A percentile compares a stretch with the other conserved stretches of the same genome.
Evolutionary conservation across 345 rosid genomes (phyloP).

Genomic region (Moricandia arvensis): DNA sequence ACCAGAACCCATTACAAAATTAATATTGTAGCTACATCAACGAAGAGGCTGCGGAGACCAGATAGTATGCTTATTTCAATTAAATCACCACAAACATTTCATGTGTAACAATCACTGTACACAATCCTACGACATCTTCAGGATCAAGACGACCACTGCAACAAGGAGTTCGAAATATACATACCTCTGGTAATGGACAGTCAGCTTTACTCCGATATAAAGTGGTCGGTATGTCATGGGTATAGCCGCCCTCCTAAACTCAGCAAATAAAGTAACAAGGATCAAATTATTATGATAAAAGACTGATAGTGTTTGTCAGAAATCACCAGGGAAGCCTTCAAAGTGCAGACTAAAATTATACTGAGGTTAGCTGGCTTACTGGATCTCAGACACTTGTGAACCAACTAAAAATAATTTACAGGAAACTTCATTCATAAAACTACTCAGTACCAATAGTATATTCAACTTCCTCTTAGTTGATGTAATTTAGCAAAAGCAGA

Average conservation of each 20-base stretch:
- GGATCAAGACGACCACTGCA: slow-evolving; percentile 19
- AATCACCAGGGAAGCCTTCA: neutral
- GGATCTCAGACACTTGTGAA: neutral
- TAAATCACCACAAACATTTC: neutral
- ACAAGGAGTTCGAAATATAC: slow-evolving; percentile 14
- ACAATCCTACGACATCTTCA: slow-evolving; percentile 12
- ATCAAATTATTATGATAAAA: neutral
- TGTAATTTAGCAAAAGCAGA: neutral
- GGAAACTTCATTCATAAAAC: neutral
- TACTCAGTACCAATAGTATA: neutral
- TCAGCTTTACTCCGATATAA: slow-evolving; percentile 96
- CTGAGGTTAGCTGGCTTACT: neutral
- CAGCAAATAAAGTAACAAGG: slow-evolving; percentile 16
- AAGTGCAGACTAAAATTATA: neutral
- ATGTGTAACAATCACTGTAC: neutral
- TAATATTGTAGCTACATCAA: neutral
- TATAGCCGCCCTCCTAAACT: slow-evolving; percentile 79
- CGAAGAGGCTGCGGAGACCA: slow-evolving; percentile 15
- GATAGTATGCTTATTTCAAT: neutral
- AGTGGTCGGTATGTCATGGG: slow-evolving; percentile 95
- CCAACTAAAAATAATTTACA: neutral
- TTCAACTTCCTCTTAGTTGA: neutral
- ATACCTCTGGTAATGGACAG: slow-evolving; percentile 89
- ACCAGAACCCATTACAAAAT: neutral
- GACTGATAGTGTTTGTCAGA: neutral